Evolutionary conservation across 1,284 basidiomycete genomes (phyloP).

Genomic region (Stereum hirsutum): DNA sequence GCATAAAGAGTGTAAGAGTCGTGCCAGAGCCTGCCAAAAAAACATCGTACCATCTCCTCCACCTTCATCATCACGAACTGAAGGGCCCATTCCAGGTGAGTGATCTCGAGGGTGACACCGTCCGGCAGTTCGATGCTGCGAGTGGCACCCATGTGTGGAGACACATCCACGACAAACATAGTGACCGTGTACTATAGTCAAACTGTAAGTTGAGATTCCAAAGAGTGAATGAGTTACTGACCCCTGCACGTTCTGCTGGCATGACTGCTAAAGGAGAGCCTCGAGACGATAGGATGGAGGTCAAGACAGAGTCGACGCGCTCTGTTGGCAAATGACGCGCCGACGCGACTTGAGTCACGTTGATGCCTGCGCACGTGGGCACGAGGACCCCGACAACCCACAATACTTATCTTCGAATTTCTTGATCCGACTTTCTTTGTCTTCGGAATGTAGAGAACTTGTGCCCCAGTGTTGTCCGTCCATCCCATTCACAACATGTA

Average conservation of each 20-base stretch:
- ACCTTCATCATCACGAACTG: slow-evolving; percentile 85
- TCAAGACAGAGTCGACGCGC: slow-evolving; percentile 2
- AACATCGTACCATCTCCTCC: slow-evolving; percentile 70
- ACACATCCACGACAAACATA: slow-evolving; percentile 84
- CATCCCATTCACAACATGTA: no score
- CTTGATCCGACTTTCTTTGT: no score
- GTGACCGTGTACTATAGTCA: slow-evolving; percentile 65
- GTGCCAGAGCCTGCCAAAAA: not conserved
- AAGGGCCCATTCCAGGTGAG: slow-evolving; percentile 74
- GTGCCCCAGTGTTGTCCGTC: no score
- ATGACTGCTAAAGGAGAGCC: slow-evolving; percentile 29
- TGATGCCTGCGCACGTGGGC: no score
- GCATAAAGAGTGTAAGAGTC: slow-evolving; percentile 3
- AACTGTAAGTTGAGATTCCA: not conserved
- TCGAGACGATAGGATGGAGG: slow-evolving; percentile 6
- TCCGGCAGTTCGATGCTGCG: slow-evolving; percentile 49
- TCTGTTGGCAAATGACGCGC: no score
- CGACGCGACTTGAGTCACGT: no score
- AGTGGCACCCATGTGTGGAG: slow-evolving; percentile 72
- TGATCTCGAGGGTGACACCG: slow-evolving; percentile 45
- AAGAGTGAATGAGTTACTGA: slow-evolving; percentile 18
- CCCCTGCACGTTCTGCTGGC: slow-evolving; percentile 71
- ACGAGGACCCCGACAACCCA: no score
- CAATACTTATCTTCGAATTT: no score
- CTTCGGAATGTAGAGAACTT: no score